These are phyloP conservation scores for Saussurea involucrata DNA, from an alignment of 129 eudicot species.

Conservation along the genomic window DNA sequence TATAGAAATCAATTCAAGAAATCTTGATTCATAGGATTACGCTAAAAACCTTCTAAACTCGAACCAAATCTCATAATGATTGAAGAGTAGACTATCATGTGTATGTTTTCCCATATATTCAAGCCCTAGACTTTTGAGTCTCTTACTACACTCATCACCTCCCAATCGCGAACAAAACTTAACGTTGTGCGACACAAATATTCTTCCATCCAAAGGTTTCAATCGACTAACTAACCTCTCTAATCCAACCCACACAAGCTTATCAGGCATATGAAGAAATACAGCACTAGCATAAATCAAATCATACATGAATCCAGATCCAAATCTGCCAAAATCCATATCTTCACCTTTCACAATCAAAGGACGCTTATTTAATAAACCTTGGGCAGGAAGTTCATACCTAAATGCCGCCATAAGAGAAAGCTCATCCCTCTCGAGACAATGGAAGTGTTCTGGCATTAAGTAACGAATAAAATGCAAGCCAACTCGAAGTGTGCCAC, in stretches of 20 bases:
- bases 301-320: conserved; percentile 55
- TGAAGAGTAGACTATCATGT: conserved; percentile 91
- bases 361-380: conserved; percentile 76
- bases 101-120: conserved; percentile 82
- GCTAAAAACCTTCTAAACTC: conserved; percentile 62
- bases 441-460: conserved; percentile 62
- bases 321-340: conserved; percentile 84
- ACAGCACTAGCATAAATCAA: conserved; percentile 96
- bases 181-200: conserved; percentile 84
- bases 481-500: conserved; percentile 96
- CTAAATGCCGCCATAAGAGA: conserved; percentile 90
- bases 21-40: neutral
- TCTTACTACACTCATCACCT: conserved; percentile 81
- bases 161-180: conserved; percentile 94
- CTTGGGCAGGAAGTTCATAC: conserved; percentile 94
- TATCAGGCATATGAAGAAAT: conserved; percentile 91
- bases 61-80: conserved; percentile 95
- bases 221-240: conserved; percentile 61
- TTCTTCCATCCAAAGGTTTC: conserved; percentile 75
- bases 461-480: conserved; percentile 78
- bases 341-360: conserved; percentile 80
- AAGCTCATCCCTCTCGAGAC: conserved; percentile 89
- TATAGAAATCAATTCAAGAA: neutral
- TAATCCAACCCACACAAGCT: conserved; percentile 91
- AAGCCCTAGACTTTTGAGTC: conserved; percentile 64